Conservation (phyloP, 2,329 filamentous ascomycete species). For the Cladosporium halotolerans region DNA sequence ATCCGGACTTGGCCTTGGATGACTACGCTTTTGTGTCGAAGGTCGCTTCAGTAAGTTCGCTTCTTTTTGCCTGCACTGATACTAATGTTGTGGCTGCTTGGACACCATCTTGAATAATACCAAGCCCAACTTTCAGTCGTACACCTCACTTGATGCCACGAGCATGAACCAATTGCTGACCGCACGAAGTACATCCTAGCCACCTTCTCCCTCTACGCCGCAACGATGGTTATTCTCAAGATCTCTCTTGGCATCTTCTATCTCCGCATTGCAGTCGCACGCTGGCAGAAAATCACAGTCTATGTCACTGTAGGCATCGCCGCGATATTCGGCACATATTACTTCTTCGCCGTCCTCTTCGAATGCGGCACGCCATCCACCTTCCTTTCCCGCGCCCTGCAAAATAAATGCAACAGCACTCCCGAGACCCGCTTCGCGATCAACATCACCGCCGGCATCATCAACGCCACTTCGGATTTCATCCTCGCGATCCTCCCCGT, state of each 20-base stretch:
- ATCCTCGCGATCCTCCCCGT: conserved; percentile 35
- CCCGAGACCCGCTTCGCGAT: conserved; percentile 15
- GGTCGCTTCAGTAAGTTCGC: not conserved
- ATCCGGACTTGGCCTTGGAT: not conserved
- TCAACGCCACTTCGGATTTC: conserved; percentile 34
- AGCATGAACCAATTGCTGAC: conserved; percentile 3
- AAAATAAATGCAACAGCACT: conserved; percentile 17
- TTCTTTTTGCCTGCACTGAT: not conserved
- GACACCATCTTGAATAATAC: not conserved
- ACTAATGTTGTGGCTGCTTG: too few relatives aligned
- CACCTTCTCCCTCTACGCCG: conserved; percentile 34
- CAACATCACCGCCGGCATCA: conserved; percentile 21
- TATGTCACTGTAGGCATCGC: conserved; percentile 23
- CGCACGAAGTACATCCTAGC: conserved; percentile 22
- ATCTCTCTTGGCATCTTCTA: conserved; percentile 42
- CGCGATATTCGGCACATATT: conserved; percentile 32
- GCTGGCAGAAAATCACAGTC: conserved; percentile 32
- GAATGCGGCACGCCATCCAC: conserved; percentile 26
- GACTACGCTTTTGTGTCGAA: not conserved
- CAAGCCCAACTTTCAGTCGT: too few relatives aligned
- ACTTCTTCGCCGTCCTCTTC: conserved; percentile 25
- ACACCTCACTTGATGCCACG: not conserved
- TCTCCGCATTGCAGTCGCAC: conserved; percentile 35
- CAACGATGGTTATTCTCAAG: conserved; percentile 38
- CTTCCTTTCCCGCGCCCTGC: conserved; percentile 17